Conservation (phyloP, 495 filamentous ascomycete genomes). For the Penicillium crystallinum region DNA sequence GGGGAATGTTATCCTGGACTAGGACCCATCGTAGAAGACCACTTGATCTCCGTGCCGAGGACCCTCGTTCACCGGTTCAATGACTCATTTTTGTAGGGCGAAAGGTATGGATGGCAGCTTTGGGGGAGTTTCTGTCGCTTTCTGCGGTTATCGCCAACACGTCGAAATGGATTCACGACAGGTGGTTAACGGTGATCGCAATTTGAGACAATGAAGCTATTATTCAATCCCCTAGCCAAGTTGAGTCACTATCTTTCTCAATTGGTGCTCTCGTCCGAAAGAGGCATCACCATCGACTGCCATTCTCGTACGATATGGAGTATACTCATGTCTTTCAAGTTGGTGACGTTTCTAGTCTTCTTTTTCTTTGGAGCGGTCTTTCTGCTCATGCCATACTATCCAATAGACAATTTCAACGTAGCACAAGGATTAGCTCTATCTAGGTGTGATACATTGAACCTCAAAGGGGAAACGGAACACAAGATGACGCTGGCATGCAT, state of each 20-base stretch:
- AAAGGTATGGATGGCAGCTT: background rate
- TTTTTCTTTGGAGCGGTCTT: background rate
- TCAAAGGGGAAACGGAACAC: background rate
- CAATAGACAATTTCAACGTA: background rate
- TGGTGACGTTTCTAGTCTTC: background rate
- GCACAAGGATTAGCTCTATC: background rate
- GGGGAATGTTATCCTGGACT: background rate
- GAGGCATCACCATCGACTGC: background rate
- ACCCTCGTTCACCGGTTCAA: background rate
- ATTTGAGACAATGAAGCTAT: background rate
- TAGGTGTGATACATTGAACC: background rate
- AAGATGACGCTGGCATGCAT: background rate
- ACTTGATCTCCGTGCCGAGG: background rate
- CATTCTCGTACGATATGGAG: background rate
- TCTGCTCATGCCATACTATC: background rate
- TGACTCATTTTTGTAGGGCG: slow-evolving; percentile 1
- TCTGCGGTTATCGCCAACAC: background rate
- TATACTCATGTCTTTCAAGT: background rate
- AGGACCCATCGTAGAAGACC: background rate
- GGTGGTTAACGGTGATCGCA: background rate
- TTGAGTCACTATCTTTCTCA: slow-evolving; percentile 1
- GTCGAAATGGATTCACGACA: background rate
- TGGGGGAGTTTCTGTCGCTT: background rate
- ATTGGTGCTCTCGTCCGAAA: background rate
- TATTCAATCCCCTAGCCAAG: background rate